These are phyloP conservation scores for Tuber brumale DNA, from an alignment of 495 filamentous ascomycete genomes.

Conservation along the genomic window DNA sequence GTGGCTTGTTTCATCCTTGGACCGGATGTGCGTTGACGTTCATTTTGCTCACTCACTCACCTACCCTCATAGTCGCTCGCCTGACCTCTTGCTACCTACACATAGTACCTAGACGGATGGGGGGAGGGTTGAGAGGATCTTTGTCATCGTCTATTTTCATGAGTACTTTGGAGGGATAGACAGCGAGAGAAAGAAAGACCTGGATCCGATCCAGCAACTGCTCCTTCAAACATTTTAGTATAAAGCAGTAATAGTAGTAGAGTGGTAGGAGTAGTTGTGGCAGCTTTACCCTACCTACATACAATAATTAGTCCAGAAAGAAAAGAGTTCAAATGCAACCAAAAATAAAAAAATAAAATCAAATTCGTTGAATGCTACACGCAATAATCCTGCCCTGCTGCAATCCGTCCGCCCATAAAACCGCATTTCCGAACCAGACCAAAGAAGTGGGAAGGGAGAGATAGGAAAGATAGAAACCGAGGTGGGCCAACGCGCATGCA, in stretches of 20 bases:
- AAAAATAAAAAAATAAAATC: not conserved
- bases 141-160: not conserved
- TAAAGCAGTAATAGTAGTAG: not conserved
- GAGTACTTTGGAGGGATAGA: not conserved
- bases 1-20: not conserved
- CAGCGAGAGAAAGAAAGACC: not conserved
- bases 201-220: not conserved
- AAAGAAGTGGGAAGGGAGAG: not conserved
- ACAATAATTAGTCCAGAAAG: not conserved
- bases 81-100: not conserved
- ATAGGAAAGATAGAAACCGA: not conserved
- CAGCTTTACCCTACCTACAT: not conserved
- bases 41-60: not conserved
- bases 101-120: not conserved
- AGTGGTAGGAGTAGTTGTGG: not conserved
- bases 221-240: not conserved
- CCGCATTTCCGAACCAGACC: not conserved
- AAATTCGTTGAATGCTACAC: not conserved
- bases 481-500: not conserved
- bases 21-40: not conserved
- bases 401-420: constrained; percentile 1
- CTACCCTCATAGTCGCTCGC: not conserved
- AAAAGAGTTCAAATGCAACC: not conserved
- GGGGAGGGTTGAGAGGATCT: not conserved
- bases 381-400: not conserved